A percentile compares a stretch with the other conserved stretches of the same genome.
Conservation (phyloP, 352 stramenopile species). For the Pythium oligandrum region DNA sequence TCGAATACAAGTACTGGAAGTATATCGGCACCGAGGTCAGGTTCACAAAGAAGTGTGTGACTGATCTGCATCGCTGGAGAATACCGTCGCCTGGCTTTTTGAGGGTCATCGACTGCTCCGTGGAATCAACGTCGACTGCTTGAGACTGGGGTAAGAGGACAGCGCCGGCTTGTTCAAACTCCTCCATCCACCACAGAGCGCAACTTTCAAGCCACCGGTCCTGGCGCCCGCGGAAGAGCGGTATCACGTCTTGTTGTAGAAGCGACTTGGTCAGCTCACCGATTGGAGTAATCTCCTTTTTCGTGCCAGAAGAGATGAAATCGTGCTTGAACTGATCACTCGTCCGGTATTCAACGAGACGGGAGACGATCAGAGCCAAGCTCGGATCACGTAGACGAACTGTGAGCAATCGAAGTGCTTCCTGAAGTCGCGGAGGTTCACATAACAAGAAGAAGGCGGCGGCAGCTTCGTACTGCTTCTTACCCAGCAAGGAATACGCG, state of each 20-base stretch:
- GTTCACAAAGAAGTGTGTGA: slow-evolving; percentile 75
- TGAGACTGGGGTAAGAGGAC: slow-evolving; percentile 64
- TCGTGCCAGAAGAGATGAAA: slow-evolving; percentile 30
- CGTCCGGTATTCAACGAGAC: slow-evolving; percentile 79
- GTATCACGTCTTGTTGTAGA: slow-evolving; percentile 64
- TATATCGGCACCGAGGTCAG: slow-evolving; percentile 81
- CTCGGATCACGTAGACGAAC: slow-evolving; percentile 84
- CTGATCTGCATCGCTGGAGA: slow-evolving; percentile 35
- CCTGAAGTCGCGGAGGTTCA: slow-evolving; percentile 90
- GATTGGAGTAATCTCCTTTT: slow-evolving; percentile 52
- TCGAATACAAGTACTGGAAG: slow-evolving; percentile 80
- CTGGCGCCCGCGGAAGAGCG: slow-evolving; percentile 46
- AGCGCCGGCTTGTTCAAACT: slow-evolving; percentile 77
- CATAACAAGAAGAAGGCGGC: slow-evolving; percentile 92
- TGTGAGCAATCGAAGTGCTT: slow-evolving; percentile 87
- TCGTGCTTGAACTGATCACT: slow-evolving; percentile 47
- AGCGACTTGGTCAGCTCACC: slow-evolving; percentile 47
- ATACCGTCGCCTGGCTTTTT: slow-evolving; percentile 11
- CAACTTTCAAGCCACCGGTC: slow-evolving; percentile 79
- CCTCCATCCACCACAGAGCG: slow-evolving; percentile 79
- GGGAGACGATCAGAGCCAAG: slow-evolving; percentile 86
- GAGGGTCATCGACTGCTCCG: too few relatives aligned
- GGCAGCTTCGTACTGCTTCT: slow-evolving; percentile 88
- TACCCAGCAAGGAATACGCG: slow-evolving; percentile 92
- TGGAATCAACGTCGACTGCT: slow-evolving; percentile 36